These are phyloP conservation scores for Saururus chinensis DNA, from an alignment of 164 flowering plant species.

Conservation along the genomic window DNA sequence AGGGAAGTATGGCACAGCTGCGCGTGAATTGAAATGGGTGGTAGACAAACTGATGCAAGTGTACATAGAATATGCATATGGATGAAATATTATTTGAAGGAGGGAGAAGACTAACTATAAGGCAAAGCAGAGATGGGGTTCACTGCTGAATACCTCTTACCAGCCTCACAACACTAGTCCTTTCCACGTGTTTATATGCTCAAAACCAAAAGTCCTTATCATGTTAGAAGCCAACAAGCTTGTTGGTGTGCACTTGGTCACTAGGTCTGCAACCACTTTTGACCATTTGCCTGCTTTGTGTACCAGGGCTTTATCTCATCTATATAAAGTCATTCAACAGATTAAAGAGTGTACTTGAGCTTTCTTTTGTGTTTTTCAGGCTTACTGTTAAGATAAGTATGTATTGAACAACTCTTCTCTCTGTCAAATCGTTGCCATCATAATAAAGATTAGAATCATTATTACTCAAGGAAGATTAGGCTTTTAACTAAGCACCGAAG, in stretches of 20 bases:
- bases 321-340: no score
- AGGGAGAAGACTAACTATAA: conserved; percentile 5
- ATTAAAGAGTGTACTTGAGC: no score
- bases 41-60: conserved; percentile 6
- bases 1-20: background rate
- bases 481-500: no score
- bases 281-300: background rate
- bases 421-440: no score
- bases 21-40: background rate
- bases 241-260: conserved; percentile 1
- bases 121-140: background rate
- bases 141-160: background rate
- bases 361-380: no score
- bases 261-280: conserved; percentile 1
- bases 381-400: no score
- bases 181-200: background rate
- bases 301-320: background rate
- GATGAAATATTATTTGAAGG: conserved; percentile 1
- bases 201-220: conserved; percentile 2
- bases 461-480: no score
- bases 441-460: no score
- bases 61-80: background rate
- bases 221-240: conserved; percentile 1
- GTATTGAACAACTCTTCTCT: no score
- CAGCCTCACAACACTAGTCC: background rate